Evolutionary conservation across 306 rosid species (phyloP).

Genomic region (Glycine soja): DNA sequence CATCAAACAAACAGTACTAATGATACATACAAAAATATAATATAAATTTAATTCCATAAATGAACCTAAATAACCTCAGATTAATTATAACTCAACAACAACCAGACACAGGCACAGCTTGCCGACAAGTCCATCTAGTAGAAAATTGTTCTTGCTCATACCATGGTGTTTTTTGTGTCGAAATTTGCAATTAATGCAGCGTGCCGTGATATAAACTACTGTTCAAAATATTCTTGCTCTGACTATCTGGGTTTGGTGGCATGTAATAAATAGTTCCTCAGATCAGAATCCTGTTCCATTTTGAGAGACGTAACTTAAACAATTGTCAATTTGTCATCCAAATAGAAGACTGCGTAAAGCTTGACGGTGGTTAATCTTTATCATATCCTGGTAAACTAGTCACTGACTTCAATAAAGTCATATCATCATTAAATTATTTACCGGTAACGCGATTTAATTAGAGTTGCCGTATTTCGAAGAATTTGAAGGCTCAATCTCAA

Average conservation of each 20-base stretch:
- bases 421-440: background rate
- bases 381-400: background rate
- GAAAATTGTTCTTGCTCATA: background rate
- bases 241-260: background rate
- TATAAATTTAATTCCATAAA: background rate
- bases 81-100: background rate
- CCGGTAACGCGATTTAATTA: too few relatives aligned
- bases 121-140: conserved; percentile 4
- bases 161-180: background rate
- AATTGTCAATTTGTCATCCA: background rate
- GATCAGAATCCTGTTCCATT: background rate
- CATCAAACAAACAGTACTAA: too few relatives aligned
- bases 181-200: background rate
- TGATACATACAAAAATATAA: too few relatives aligned
- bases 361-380: conserved; percentile 4
- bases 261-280: background rate
- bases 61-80: background rate
- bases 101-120: background rate
- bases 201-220: background rate
- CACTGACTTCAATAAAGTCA: background rate
- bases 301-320: background rate
- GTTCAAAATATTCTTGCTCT: background rate
- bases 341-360: background rate
- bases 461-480: too few relatives aligned
- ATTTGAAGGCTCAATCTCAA: background rate